Evolutionary conservation across 371 early-diverging fungal genomes (phyloP).

Genomic region (Mucor piriformis): DNA sequence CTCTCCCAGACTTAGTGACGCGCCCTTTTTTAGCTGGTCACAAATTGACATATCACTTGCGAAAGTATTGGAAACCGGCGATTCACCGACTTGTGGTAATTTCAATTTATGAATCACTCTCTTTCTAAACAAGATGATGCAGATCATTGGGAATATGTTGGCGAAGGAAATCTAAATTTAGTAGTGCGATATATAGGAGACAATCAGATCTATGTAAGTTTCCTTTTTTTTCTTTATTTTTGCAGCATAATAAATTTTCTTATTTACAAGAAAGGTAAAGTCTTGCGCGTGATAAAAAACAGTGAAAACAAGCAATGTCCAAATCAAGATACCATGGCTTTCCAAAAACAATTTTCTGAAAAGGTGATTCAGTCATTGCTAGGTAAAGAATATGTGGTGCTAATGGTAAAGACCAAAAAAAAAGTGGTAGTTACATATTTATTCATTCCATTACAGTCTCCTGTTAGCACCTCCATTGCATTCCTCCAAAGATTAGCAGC

Average conservation of each 20-base stretch:
- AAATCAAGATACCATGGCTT: background rate
- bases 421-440: background rate
- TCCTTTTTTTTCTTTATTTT: background rate
- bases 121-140: conserved; percentile 4
- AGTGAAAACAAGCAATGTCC: background rate
- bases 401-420: conserved; percentile 29
- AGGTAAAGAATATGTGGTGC: conserved; percentile 37
- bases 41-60: background rate
- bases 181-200: conserved; percentile 41
- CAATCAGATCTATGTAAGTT: conserved; percentile 30
- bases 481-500: conserved; percentile 32
- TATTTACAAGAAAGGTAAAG: conserved; percentile 26
- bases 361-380: conserved; percentile 39
- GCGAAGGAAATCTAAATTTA: conserved; percentile 56
- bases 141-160: conserved; percentile 43
- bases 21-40: conserved; percentile 49
- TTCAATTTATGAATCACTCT: background rate
- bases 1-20: conserved; percentile 25
- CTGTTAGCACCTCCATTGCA: conserved; percentile 19
- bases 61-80: background rate
- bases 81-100: conserved; percentile 19
- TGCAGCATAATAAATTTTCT: background rate
- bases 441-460: conserved; percentile 13
- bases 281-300: conserved; percentile 40
- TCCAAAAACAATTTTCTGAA: conserved; percentile 29